phyloP scores from a whole-genome alignment of 1,139 yeast species.

The Pneumocystis murina region DNA sequence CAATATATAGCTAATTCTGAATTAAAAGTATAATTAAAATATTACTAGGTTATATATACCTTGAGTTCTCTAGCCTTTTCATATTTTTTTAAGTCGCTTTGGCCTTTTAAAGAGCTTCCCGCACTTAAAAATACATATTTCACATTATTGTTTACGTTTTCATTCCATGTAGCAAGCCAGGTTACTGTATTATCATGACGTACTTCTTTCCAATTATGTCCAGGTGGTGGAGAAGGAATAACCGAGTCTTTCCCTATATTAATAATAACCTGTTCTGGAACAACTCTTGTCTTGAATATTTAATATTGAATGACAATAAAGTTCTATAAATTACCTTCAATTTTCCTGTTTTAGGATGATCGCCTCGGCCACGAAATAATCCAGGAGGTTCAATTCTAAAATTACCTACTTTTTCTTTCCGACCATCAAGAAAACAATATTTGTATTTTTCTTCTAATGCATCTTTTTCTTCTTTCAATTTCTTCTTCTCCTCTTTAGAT shows the following conservation, averaged over 20 bases:
- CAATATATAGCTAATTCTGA: constrained; percentile 32
- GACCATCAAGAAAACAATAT: constrained; percentile 67
- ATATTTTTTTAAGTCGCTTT: constrained; percentile 78
- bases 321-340: constrained; percentile 21
- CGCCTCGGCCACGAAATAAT: constrained; percentile 88
- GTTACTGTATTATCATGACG: constrained; percentile 80
- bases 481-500: constrained; percentile 58
- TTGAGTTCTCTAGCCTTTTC: constrained; percentile 75
- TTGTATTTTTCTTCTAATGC: constrained; percentile 66
- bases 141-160: constrained; percentile 66
- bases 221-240: constrained; percentile 71
- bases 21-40: constrained; percentile 29
- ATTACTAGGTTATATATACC: constrained; percentile 2
- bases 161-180: constrained; percentile 97
- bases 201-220: constrained; percentile 83
- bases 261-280: constrained; percentile 77
- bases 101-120: constrained; percentile 79
- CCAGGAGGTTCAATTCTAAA: constrained; percentile 95
- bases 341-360: constrained; percentile 91
- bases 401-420: constrained; percentile 85
- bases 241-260: constrained; percentile 61
- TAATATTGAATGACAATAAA: constrained; percentile 12
- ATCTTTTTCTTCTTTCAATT: constrained; percentile 56
- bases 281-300: constrained; percentile 36
- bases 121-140: constrained; percentile 89